These are phyloP conservation scores for Closterium sp. DNA, from an alignment of 139 green algal genomes.

Conservation along the genomic window DNA sequence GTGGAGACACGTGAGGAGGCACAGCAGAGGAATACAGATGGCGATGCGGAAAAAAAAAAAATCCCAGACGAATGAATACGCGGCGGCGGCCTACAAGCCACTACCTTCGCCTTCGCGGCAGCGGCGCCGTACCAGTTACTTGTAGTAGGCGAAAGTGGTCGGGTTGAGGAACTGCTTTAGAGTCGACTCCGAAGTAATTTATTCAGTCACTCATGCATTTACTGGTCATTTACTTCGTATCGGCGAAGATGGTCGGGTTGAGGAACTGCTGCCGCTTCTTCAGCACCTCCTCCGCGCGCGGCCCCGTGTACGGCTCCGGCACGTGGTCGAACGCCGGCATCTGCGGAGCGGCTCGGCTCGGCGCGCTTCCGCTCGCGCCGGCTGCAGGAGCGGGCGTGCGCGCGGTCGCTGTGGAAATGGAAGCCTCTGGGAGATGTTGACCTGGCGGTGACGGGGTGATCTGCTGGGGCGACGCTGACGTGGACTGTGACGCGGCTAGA, in stretches of 20 bases:
- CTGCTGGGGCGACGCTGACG: no score
- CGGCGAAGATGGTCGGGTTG: slow-evolving; percentile 79
- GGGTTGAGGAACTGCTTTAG: slow-evolving; percentile 68
- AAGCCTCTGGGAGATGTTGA: not conserved
- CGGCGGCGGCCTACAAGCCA: no score
- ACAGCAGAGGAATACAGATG: no score
- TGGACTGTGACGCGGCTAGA: not conserved
- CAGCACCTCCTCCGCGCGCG: slow-evolving; percentile 71
- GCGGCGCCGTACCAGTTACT: slow-evolving; percentile 59
- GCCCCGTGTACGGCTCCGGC: slow-evolving; percentile 77
- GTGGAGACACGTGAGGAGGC: no score
- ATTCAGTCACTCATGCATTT: no score
- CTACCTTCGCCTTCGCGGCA: no score
- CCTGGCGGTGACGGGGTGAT: not conserved
- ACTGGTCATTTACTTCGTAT: no score
- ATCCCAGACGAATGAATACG: no score
- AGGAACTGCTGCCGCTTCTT: slow-evolving; percentile 73
- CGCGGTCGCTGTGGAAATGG: not conserved
- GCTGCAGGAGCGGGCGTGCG: not conserved
- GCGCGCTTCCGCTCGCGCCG: not conserved
- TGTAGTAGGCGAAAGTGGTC: slow-evolving; percentile 78
- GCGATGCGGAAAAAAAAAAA: no score
- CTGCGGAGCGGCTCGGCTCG: not conserved
- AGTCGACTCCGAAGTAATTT: not conserved
- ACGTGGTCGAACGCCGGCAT: slow-evolving; percentile 64